phyloP scores from a whole-genome alignment of 371 early-diverging fungal species.

The Dichotomocladium elegans region DNA sequence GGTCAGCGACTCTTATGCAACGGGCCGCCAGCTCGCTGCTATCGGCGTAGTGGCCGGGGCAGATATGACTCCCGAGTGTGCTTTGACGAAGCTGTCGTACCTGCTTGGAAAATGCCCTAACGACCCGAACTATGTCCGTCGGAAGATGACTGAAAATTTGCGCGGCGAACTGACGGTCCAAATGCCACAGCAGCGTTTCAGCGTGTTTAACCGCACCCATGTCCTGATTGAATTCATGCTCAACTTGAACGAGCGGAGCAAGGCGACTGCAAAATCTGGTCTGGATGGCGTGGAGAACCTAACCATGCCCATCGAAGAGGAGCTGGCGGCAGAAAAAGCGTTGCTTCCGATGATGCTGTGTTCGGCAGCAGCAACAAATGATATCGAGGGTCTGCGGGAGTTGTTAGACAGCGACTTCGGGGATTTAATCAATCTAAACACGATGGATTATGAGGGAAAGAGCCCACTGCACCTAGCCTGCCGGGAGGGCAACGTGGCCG shows the following conservation, averaged over 20 bases:
- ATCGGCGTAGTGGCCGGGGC: conserved; percentile 92
- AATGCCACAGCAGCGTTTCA: conserved; percentile 56
- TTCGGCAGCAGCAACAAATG: conserved; percentile 82
- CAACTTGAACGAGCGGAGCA: conserved; percentile 19
- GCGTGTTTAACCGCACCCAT: conserved; percentile 49
- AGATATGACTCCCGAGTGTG: conserved; percentile 98
- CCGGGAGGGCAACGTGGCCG: conserved; percentile 66
- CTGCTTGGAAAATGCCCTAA: conserved; percentile 68
- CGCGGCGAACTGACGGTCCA: conserved; percentile 91
- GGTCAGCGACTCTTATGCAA: conserved; percentile 90
- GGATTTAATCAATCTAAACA: conserved; percentile 57
- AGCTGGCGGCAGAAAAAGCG: conserved; percentile 67
- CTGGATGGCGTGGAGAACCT: conserved; percentile 1
- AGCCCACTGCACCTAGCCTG: conserved; percentile 87
- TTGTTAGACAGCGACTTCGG: conserved; percentile 60
- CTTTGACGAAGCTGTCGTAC: conserved; percentile 92
- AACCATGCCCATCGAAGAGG: conserved; percentile 45
- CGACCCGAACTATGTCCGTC: conserved; percentile 67
- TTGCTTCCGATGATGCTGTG: conserved; percentile 85
- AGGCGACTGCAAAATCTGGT: conserved; percentile 13
- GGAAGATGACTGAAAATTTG: conserved; percentile 76
- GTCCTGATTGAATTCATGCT: conserved; percentile 49
- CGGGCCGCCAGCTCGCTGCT: conserved; percentile 78
- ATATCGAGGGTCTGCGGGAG: conserved; percentile 70
- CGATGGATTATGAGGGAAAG: conserved; percentile 86